phyloP scores from a whole-genome alignment of 2,329 filamentous ascomycete species.

The Elsinoe perseae region DNA sequence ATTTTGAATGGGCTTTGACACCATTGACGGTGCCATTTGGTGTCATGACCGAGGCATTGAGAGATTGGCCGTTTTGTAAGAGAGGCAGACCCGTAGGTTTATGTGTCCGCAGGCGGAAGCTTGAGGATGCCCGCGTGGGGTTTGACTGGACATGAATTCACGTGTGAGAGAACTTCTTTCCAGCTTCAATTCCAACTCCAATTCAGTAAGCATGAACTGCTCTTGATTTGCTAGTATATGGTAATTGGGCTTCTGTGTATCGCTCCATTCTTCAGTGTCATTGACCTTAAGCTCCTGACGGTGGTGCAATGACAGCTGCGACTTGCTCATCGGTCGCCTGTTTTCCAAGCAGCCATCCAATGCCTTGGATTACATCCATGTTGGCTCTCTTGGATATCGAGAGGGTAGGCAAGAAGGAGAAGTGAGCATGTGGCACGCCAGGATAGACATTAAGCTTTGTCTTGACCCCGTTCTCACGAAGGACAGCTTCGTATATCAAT shows the following conservation, averaged over 20 bases:
- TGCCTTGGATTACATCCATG: conserved; percentile 27
- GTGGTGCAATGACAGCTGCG: not conserved
- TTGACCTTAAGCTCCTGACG: not conserved
- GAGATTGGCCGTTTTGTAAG: not conserved
- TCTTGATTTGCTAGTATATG: not conserved
- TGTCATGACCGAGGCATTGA: conserved; percentile 7
- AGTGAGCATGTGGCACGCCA: conserved; percentile 39
- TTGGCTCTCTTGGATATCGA: conserved; percentile 24
- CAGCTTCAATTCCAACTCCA: too few relatives aligned
- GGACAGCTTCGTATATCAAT: conserved; percentile 44
- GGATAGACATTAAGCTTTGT: conserved; percentile 40
- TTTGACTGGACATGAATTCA: too few relatives aligned
- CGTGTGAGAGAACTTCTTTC: too few relatives aligned
- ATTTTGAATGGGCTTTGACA: not conserved
- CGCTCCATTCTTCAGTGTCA: not conserved
- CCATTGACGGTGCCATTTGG: conserved; percentile 9
- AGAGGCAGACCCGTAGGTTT: not conserved
- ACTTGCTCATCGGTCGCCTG: conserved; percentile 19
- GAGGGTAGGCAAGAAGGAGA: conserved; percentile 28
- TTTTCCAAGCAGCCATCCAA: conserved; percentile 32
- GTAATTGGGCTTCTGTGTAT: not conserved
- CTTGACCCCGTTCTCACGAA: conserved; percentile 39
- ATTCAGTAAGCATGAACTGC: too few relatives aligned
- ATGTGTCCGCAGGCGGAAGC: not conserved
- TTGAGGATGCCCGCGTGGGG: not conserved